A percentile compares a stretch with the other conserved stretches of the same genome.
Conservation (phyloP, 345 rosid genomes). For the Eucalyptus curtisii region DNA sequence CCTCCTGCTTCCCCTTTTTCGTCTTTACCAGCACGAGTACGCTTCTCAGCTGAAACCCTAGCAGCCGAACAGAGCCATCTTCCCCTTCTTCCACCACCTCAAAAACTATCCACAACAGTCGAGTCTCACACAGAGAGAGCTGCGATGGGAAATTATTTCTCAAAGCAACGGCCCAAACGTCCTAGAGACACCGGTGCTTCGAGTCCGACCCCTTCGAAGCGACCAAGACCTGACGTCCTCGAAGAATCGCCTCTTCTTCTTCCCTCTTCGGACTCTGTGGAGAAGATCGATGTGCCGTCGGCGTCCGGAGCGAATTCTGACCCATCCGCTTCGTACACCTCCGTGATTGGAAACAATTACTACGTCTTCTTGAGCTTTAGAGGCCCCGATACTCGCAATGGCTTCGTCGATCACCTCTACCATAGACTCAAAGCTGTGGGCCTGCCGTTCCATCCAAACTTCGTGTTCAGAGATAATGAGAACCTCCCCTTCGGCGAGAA, state of each 20-base stretch:
- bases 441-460: rapidly evolving
- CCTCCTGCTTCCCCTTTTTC: too few relatives aligned
- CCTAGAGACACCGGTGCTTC: rapidly evolving
- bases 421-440: rapidly evolving
- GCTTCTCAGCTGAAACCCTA: too few relatives aligned
- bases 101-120: too few relatives aligned
- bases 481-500: background rate
- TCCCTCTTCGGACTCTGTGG: background rate
- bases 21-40: too few relatives aligned
- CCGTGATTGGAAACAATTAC: background rate
- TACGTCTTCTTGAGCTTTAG: background rate
- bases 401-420: background rate
- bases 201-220: too few relatives aligned
- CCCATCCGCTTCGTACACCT: background rate
- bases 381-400: background rate
- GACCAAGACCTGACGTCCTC: too few relatives aligned
- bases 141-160: rapidly evolving
- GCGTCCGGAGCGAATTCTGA: rapidly evolving
- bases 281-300: background rate
- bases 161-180: rapidly evolving
- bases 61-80: too few relatives aligned
- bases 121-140: too few relatives aligned
- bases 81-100: too few relatives aligned
- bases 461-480: background rate
- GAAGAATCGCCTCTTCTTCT: too few relatives aligned